Evolutionary conservation across 108 stramenopile species (phyloP).

Genomic region (Skeletonema costatum): DNA sequence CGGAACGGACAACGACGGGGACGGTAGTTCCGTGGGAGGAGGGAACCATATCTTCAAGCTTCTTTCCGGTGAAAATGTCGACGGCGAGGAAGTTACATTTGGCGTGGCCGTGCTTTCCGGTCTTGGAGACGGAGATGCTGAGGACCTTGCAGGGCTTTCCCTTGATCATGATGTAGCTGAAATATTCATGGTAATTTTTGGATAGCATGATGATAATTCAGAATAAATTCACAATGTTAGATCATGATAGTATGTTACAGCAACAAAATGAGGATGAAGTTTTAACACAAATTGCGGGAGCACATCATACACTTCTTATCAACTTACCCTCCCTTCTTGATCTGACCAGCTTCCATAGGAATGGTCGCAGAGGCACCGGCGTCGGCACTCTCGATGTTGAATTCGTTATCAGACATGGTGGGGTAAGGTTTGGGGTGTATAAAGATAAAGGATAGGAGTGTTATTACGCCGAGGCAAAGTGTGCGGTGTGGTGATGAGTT

Average conservation of each 20-base stretch:
- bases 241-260: background rate
- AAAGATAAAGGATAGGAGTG: background rate
- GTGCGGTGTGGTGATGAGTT: background rate
- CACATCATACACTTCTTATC: background rate
- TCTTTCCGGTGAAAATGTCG: constrained; percentile 99
- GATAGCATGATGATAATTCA: constrained; percentile 4
- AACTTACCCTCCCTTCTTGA: constrained; percentile 94
- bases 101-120: constrained; percentile 99
- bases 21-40: constrained; percentile 97
- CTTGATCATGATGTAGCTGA: constrained; percentile 96
- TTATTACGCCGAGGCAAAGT: background rate
- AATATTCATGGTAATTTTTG: background rate
- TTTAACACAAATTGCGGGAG: background rate
- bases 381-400: constrained; percentile 86
- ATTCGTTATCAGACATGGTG: constrained; percentile 86
- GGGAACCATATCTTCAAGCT: constrained; percentile 98
- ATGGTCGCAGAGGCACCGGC: constrained; percentile 92
- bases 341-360: constrained; percentile 94
- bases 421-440: background rate
- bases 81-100: constrained; percentile 99
- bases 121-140: constrained; percentile 98
- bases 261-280: background rate
- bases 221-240: background rate
- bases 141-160: constrained; percentile 99
- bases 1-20: constrained; percentile 93